Conservation (phyloP, 129 eudicot genomes). For the Arctium minus region DNA sequence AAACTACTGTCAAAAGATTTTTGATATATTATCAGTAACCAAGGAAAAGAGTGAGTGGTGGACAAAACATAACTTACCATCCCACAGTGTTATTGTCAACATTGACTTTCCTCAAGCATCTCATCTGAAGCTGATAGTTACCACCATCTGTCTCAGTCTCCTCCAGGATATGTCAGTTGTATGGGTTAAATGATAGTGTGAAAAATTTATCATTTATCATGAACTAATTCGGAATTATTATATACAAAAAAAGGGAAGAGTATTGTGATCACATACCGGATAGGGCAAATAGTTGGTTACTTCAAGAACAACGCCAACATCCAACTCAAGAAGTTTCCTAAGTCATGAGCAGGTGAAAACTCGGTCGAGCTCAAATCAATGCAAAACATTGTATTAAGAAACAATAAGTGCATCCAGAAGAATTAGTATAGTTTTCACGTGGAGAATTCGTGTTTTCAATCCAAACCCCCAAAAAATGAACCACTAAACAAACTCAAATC, state of each 20-base stretch:
- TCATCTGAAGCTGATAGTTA: constrained; percentile 98
- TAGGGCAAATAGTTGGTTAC: constrained; percentile 88
- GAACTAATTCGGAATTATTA: too few species aligned
- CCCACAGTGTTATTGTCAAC: constrained; percentile 85
- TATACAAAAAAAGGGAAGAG: not conserved
- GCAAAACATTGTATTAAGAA: too few species aligned
- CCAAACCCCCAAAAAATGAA: too few species aligned
- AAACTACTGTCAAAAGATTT: too few species aligned
- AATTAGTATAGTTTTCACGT: too few species aligned
- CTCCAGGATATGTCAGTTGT: not conserved
- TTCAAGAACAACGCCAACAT: constrained; percentile 92
- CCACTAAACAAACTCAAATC: too few species aligned
- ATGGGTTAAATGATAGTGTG: not conserved
- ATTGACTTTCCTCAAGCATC: constrained; percentile 45
- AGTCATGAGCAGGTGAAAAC: constrained; percentile 29
- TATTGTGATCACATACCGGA: not conserved
- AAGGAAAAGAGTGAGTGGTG: too few species aligned
- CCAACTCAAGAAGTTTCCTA: constrained; percentile 65
- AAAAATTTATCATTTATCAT: too few species aligned
- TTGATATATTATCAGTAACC: too few species aligned
- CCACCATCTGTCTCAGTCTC: constrained; percentile 97
- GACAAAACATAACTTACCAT: constrained; percentile 49
- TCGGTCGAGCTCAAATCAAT: constrained; percentile 31
- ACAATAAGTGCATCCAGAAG: too few species aligned
- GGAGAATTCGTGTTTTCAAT: too few species aligned